Conservation (phyloP, 2,329 filamentous ascomycete species). For the Fusarium multiceps region DNA sequence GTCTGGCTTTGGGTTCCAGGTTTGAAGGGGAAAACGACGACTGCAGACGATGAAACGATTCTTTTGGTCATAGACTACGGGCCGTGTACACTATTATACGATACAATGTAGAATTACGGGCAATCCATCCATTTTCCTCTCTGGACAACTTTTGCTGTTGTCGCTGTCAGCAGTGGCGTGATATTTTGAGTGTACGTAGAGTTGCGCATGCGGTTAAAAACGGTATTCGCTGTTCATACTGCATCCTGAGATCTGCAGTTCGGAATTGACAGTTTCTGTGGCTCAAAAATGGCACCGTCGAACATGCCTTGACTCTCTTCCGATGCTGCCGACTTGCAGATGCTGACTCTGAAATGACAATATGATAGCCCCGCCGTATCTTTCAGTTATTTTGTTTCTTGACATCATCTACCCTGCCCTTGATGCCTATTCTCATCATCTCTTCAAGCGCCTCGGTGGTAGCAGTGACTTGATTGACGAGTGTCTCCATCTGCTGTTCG, state of each 20-base stretch:
- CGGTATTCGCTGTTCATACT: not conserved
- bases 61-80: constrained; percentile 16
- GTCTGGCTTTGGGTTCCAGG: constrained; percentile 90
- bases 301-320: not conserved
- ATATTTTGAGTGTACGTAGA: not conserved
- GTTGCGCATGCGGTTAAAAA: not conserved
- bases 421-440: constrained; percentile 48
- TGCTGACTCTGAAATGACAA: not conserved
- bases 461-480: constrained; percentile 37
- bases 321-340: not conserved
- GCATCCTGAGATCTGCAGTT: not conserved
- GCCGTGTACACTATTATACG: constrained; percentile 39
- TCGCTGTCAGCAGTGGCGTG: constrained; percentile 37
- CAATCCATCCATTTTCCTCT: constrained; percentile 42
- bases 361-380: not conserved
- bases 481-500: constrained; percentile 45
- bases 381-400: constrained; percentile 4
- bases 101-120: constrained; percentile 43
- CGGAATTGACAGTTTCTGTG: not conserved
- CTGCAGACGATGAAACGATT: constrained; percentile 3
- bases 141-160: not conserved
- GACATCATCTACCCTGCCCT: constrained; percentile 44
- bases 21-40: constrained; percentile 51
- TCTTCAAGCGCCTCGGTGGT: constrained; percentile 42
- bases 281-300: not conserved